Evolutionary conservation across 2,329 filamentous ascomycete genomes (phyloP), one percentile per base, ranked within the genome.

Genomic region (Rhexocercosporidium sp.): DNA sequence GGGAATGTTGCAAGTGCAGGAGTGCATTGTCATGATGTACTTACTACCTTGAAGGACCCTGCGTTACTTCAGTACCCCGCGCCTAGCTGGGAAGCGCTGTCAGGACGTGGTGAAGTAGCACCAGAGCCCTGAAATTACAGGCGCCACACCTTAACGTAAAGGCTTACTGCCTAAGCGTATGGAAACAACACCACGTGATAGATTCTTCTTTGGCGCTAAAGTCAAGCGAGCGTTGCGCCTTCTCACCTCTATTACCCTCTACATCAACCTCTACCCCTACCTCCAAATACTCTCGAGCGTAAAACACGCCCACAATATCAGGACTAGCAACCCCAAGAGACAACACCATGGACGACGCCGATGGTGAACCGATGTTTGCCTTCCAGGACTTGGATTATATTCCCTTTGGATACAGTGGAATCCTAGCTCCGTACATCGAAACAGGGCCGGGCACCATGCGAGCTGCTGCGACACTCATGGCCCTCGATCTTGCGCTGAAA

Each of bases 381-480:
- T 77, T 78, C 54, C 72, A 77, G 14, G 74, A 72, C 20, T 65
- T 73, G 14, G 71, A 73, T 16, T 73, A 73, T 34, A 70, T 73
- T 3, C 72, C 72, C 0, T 72, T 62, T 27, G 72, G 72, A 8
- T 72, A 66, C 44, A 51, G 65, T 27, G 66, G 66, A 1, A 64
- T 53, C 9, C 31, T 60, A 12, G 72, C 72, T 29, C 72, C 72
- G 25, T 73, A 73, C 37, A 73, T 73, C 29, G 70, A 72, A 29
- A 72, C 69, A 0, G 54, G 66, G 11, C 66, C 68, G 7, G 69
- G 61, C 12, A 72, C 71, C 1, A 70, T 73, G 72, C 68, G 72
- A 4, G 72, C 72, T 39, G 72, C 72, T n/a, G 70, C 65, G 29
- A 69, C 64, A 6, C 69, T 73, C 20, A 73, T 73, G 72, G 66